Evolutionary conservation across 192 early-diverging fungal genomes (phyloP), one percentile per base, ranked within the genome.

Genomic region (Cetraspora pellucida): DNA sequence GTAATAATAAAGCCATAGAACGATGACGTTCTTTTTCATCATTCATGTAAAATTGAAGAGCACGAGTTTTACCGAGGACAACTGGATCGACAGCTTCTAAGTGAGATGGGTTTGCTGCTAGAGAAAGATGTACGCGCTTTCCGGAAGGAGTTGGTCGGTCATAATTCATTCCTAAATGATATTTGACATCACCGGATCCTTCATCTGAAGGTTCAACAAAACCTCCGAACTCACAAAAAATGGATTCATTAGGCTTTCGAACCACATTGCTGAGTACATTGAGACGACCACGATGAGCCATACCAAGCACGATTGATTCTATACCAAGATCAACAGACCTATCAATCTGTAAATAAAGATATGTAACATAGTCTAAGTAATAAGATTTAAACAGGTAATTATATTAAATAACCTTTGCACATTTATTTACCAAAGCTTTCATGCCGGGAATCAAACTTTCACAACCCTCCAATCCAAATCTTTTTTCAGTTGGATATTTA

Each of bases 251-350:
- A 66, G 96, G 96, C 86, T 98, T 99, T 75, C 96, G 92, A 77
- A 99, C 94, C n/a, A 99, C 97, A 83, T 99, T 99, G 71, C 95
- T 94, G 47, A 99, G 89, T 66, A 99, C 96, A 81, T 99, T 99
- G 58, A 99, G 87, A 78, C 97, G 94, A 65, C 97, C 97, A 85
- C 97, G 94, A 87, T 99, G 97, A 47, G 97, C 95, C 97, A 99
- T 99, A 73, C 97, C 97, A 90, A 99, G 94, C 69, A 96, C 90
- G 77, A 97, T 92, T 64, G 94, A 94, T 83, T 97, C 96, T 55
- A 97, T 91, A 59, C 97, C 97, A 60, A 93, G 89, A 75, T 98
- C 96, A 68, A 97, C 96, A 23, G 95, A 96, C 64, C 91, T 88
- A 84, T 99, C 97, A 75, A 99, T 96, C 92, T 93, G 76, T 16